Evolutionary conservation across 148 eudicot genomes (phyloP), one percentile per base, ranked within the genome.

Genomic region (Amaranthus cruentus): DNA sequence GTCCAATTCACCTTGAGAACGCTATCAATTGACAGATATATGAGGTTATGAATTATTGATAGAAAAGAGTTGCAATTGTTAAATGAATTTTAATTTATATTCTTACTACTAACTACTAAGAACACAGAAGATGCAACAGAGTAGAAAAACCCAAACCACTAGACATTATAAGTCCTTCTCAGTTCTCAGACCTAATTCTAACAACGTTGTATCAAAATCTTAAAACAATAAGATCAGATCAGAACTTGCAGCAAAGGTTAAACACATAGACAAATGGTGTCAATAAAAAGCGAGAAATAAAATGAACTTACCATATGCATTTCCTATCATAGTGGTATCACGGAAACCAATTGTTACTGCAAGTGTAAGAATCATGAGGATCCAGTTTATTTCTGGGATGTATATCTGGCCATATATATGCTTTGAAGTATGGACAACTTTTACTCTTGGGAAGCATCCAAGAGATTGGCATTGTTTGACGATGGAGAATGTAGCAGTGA

Each of bases 321-420:
- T 87, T 64, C 98, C 98, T 50, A 94, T 91, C 76, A 81, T 43
- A 75, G 92, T 91, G 59, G 90, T 94, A 85, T 94, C 97, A 55
- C 73, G 91, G 70, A 91, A 94, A 62, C 98, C 98, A 75, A 91
- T 77, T 64, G 97, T 85, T 69, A 91, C 74, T 47, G 93, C 85
- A 67, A 94, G 91, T 76, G 98, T 91, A 55, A 91, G 87, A 80
- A 94, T 83, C 98, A 94, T 94, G 73, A 94, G 95, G 70, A 94
- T 94, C 98, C 98, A 94, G 61, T 94, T 94, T 49, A 94, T 89
- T 76, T 94, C 98, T 18, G 98, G 98, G 55, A 94, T 89, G 70
- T 94, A 94, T 68, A 94, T 89, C 82, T 94, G 98, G 68, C 98
- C 98, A 59, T 79, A 81, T 21, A 94, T 86, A 73, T 94, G 90